Evolutionary conservation across 345 rosid genomes (phyloP).

Genomic region (Aquilaria sinensis): DNA sequence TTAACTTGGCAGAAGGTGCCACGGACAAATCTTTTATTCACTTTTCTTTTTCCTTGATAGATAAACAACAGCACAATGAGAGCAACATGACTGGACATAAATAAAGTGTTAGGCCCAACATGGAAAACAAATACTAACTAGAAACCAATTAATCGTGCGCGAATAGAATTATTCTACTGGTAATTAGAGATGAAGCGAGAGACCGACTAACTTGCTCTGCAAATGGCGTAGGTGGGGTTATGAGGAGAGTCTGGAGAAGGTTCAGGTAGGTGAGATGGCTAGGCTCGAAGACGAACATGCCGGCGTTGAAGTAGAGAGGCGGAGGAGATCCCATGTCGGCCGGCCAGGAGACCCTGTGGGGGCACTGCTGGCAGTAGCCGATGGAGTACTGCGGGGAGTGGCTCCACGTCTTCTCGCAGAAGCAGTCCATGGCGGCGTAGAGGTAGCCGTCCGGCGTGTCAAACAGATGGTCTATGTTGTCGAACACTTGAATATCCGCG

Average conservation of each 20-base stretch:
- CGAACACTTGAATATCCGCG: conserved; percentile 78
- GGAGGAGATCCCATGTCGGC: conserved; percentile 60
- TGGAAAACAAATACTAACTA: too few species aligned
- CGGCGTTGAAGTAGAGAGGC: conserved; percentile 72
- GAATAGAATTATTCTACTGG: too few species aligned
- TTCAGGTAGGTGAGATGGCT: conserved; percentile 34
- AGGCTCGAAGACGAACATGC: conserved; percentile 77
- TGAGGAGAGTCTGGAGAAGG: conserved; percentile 40
- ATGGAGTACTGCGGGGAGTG: conserved; percentile 48
- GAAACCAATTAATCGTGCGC: too few species aligned
- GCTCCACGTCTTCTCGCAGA: conserved; percentile 76
- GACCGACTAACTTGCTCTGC: conserved; percentile 62
- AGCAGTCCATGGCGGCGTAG: conserved; percentile 77
- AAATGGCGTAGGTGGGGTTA: conserved; percentile 61
- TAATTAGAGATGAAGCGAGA: neutral
- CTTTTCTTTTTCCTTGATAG: too few species aligned
- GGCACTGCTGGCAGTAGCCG: conserved; percentile 83
- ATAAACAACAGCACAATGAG: too few species aligned
- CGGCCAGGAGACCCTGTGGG: conserved; percentile 55
- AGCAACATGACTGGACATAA: too few species aligned
- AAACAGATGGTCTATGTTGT: conserved; percentile 64
- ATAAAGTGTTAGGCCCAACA: too few species aligned
- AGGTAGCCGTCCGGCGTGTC: conserved; percentile 54
- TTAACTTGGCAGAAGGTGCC: too few species aligned
- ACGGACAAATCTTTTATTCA: too few species aligned